Percentiles rank a stretch among this genome's conserved stretches.
phyloP scores from a whole-genome alignment of 2,329 filamentous ascomycete genomes.

The Fusarium ambrosium region DNA sequence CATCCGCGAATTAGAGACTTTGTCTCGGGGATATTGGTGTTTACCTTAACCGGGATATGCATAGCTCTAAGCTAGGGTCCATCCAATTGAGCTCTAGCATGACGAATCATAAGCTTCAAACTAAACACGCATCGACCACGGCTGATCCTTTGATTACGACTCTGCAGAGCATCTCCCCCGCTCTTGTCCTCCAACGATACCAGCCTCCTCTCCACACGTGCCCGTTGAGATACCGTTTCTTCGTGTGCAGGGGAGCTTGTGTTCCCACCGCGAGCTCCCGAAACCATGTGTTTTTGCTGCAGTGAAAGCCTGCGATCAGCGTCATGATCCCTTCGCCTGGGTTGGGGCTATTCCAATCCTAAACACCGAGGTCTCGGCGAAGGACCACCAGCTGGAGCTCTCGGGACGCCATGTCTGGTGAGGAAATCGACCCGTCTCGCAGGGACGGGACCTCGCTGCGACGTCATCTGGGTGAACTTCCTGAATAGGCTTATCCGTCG shows the following conservation, averaged over 20 bases:
- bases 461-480: conserved; percentile 30
- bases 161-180: conserved; percentile 26
- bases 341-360: conserved; percentile 30
- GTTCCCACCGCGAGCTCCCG: conserved; percentile 15
- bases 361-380: conserved; percentile 35
- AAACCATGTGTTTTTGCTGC: conserved; percentile 25
- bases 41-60: conserved; percentile 12
- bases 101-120: conserved; percentile 41
- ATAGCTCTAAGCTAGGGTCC: conserved; percentile 28
- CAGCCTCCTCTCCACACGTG: conserved; percentile 42
- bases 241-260: conserved; percentile 1
- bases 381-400: conserved; percentile 21
- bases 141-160: conserved; percentile 22
- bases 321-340: conserved; percentile 24
- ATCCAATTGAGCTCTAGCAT: conserved; percentile 15
- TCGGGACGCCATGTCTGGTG: conserved; percentile 3
- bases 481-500: conserved; percentile 36
- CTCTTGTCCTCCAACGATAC: conserved; percentile 38
- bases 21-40: background rate
- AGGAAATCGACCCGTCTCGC: conserved; percentile 27
- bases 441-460: conserved; percentile 6
- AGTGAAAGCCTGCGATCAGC: conserved; percentile 40
- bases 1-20: conserved; percentile 14
- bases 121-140: conserved; percentile 40
- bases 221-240: conserved; percentile 20